Evolutionary conservation across 257 asterid species (phyloP).

Genomic region (Petunia secreta): DNA sequence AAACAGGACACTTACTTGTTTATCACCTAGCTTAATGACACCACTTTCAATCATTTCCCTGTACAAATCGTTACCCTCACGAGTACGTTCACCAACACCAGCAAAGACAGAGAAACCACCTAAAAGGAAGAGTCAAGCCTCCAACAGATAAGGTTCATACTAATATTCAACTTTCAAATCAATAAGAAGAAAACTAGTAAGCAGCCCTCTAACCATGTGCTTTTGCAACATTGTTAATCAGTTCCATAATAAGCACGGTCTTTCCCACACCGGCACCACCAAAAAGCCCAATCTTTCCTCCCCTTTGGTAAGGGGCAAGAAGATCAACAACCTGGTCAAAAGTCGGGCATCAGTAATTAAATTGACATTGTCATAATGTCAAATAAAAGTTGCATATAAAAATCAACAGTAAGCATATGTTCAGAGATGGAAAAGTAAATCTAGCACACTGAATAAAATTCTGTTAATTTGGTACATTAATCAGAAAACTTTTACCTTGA

Average conservation of each 20-base stretch:
- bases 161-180: background rate
- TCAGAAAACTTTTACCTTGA: slow-evolving; percentile 59
- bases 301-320: slow-evolving; percentile 98
- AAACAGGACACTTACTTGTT: slow-evolving; percentile 62
- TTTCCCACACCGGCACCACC: slow-evolving; percentile 99
- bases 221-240: slow-evolving; percentile 92
- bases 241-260: slow-evolving; percentile 95
- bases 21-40: slow-evolving; percentile 95
- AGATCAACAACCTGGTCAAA: slow-evolving; percentile 82
- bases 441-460: background rate
- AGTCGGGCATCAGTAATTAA: background rate
- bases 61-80: slow-evolving; percentile 98
- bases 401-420: background rate
- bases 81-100: slow-evolving; percentile 98
- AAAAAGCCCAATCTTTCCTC: slow-evolving; percentile 96
- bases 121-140: slow-evolving; percentile 26
- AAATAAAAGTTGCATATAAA: background rate
- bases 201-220: slow-evolving; percentile 76
- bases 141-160: background rate
- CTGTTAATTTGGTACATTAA: background rate
- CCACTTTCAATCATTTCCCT: slow-evolving; percentile 99
- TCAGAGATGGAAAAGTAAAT: background rate
- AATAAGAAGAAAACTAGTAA: background rate
- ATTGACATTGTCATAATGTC: background rate
- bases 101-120: slow-evolving; percentile 99